These are phyloP conservation scores for Babesia ovata DNA, from an alignment of 169 alveolate genomes.

Conservation along the genomic window DNA sequence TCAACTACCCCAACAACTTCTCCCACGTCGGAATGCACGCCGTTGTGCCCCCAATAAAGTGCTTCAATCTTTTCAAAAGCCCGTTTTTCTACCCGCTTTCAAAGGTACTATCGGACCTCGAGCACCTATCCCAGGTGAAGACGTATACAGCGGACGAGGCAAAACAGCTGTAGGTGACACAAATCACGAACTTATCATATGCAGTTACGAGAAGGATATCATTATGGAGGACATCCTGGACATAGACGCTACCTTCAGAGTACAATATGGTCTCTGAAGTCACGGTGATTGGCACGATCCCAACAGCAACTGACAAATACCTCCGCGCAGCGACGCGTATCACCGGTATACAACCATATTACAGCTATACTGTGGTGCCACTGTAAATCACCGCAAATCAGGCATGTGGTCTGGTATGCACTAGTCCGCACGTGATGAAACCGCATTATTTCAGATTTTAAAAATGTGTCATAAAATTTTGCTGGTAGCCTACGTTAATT, in stretches of 20 bases:
- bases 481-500: too few relatives aligned
- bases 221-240: slow-evolving; percentile 47
- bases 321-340: too few relatives aligned
- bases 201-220: slow-evolving; percentile 43
- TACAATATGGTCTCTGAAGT: slow-evolving; percentile 2
- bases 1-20: slow-evolving; percentile 63
- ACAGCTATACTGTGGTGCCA: too few relatives aligned
- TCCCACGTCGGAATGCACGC: slow-evolving; percentile 70
- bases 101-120: slow-evolving; percentile 62
- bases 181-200: background rate
- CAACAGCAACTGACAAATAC: too few relatives aligned
- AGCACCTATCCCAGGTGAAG: slow-evolving; percentile 46
- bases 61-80: slow-evolving; percentile 56
- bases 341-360: too few relatives aligned
- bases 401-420: too few relatives aligned
- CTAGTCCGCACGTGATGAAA: too few relatives aligned
- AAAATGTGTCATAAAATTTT: too few relatives aligned
- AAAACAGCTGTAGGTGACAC: slow-evolving; percentile 21
- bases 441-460: too few relatives aligned
- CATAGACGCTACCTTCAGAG: slow-evolving; percentile 36
- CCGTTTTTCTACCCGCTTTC: slow-evolving; percentile 69
- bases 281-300: background rate
- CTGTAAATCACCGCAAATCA: too few relatives aligned
- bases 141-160: slow-evolving; percentile 55
- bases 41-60: slow-evolving; percentile 61